Evolutionary conservation across 176 grass and related monocot genomes (phyloP).

Genomic region (Thalia dealbata): DNA sequence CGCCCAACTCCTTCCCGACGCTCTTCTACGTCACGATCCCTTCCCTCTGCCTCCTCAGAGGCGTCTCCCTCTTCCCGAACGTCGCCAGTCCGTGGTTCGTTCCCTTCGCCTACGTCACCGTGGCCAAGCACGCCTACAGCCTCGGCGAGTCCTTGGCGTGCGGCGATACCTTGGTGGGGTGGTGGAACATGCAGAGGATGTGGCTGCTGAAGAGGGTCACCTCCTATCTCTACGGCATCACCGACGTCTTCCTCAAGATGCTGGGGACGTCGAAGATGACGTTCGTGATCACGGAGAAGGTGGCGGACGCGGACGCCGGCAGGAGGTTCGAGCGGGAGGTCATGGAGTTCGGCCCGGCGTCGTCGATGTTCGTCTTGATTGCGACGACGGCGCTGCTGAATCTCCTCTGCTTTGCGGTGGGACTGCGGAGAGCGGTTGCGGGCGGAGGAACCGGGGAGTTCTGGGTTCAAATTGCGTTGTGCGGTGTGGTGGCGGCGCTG

Average conservation of each 20-base stretch:
- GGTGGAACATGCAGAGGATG: slow-evolving; percentile 11
- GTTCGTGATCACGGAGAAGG: slow-evolving; percentile 32
- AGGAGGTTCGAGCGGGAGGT: slow-evolving; percentile 65
- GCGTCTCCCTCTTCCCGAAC: slow-evolving; percentile 44
- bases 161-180: slow-evolving; percentile 35
- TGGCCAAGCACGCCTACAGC: slow-evolving; percentile 30
- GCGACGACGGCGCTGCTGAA: slow-evolving; percentile 44
- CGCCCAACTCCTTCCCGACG: slow-evolving; percentile 36
- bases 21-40: slow-evolving; percentile 51
- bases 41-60: slow-evolving; percentile 56
- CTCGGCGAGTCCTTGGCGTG: slow-evolving; percentile 33
- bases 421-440: slow-evolving; percentile 11
- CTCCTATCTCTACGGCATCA: slow-evolving; percentile 39
- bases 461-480: slow-evolving; percentile 44
- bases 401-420: slow-evolving; percentile 34
- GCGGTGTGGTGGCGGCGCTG: slow-evolving; percentile 31
- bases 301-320: slow-evolving; percentile 25
- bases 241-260: slow-evolving; percentile 32
- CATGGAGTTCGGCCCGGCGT: slow-evolving; percentile 52
- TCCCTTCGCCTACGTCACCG: slow-evolving; percentile 42
- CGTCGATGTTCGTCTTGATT: slow-evolving; percentile 50
- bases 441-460: background rate
- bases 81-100: slow-evolving; percentile 24
- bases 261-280: background rate
- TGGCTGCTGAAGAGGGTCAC: slow-evolving; percentile 59